phyloP scores from a whole-genome alignment of 192 early-diverging fungal genomes.

The Kappamyces sp. region DNA sequence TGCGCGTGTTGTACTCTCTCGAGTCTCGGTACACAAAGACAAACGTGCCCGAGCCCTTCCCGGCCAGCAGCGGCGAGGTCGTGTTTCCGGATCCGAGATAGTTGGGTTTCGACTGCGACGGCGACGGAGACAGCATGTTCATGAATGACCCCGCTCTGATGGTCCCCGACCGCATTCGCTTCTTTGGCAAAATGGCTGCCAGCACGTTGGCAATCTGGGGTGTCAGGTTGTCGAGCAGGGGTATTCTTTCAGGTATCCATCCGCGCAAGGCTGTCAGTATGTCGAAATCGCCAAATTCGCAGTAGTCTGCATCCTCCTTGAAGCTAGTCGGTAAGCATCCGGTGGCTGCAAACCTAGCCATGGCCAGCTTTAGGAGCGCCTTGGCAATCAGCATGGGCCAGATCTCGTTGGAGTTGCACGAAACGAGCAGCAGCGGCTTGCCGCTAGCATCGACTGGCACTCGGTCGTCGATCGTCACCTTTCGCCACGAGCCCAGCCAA shows the following conservation, averaged over 20 bases:
- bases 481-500: constrained; percentile 59
- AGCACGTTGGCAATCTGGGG: no score
- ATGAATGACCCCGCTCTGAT: no score
- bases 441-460: constrained; percentile 54
- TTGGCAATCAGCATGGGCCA: constrained; percentile 57
- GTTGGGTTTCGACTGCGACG: no score
- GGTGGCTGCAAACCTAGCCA: constrained; percentile 31
- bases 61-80: no score
- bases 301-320: constrained; percentile 26
- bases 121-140: no score
- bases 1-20: constrained; percentile 22
- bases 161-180: no score
- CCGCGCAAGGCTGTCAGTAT: constrained; percentile 39
- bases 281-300: constrained; percentile 50
- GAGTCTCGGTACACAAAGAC: no score
- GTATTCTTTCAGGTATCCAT: constrained; percentile 46
- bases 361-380: constrained; percentile 51
- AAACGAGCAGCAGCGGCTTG: constrained; percentile 32
- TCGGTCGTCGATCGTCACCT: constrained; percentile 52
- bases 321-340: constrained; percentile 15
- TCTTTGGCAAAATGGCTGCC: no score
- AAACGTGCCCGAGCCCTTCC: no score
- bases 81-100: no score
- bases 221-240: no score
- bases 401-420: constrained; percentile 36